A percentile compares a stretch with the other conserved stretches of the same genome.
These are phyloP conservation scores for Termitomyces heimii DNA, from an alignment of 768 basidiomycete species.

Conservation along the genomic window DNA sequence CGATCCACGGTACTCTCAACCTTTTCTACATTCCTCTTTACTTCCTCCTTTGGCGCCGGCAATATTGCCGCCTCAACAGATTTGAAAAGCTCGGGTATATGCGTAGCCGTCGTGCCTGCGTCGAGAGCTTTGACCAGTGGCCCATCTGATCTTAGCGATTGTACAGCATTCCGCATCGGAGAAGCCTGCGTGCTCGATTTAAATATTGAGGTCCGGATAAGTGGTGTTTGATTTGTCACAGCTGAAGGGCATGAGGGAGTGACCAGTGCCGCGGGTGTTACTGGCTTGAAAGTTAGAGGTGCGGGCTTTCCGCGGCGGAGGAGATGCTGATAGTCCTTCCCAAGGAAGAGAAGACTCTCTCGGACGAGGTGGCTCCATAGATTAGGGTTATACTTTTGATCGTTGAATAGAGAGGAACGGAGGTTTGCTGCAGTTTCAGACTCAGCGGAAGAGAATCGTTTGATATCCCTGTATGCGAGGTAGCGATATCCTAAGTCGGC, in stretches of 20 bases:
- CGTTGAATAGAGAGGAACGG: constrained; percentile 55
- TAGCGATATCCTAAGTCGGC: constrained; percentile 46
- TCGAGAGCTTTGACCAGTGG: constrained; percentile 47
- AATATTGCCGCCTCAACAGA: constrained; percentile 22
- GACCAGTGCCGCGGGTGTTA: constrained; percentile 5
- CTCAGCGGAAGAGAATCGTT: constrained; percentile 39
- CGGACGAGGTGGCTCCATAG: constrained; percentile 60
- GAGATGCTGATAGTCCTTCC: constrained; percentile 63
- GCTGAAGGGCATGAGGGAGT: constrained; percentile 20
- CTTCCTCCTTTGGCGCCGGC: constrained; percentile 14
- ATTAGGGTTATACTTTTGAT: constrained; percentile 59
- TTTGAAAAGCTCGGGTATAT: constrained; percentile 39
- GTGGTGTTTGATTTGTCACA: constrained; percentile 32
- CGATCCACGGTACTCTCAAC: not conserved
- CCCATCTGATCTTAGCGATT: constrained; percentile 57
- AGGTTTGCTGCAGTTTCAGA: constrained; percentile 33
- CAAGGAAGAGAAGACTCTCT: constrained; percentile 54
- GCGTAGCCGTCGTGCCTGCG: constrained; percentile 33
- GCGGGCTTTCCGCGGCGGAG: constrained; percentile 49
- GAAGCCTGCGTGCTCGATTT: constrained; percentile 33
- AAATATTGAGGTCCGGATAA: constrained; percentile 40
- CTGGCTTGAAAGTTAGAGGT: constrained; percentile 14
- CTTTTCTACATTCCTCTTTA: constrained; percentile 15
- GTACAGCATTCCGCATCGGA: constrained; percentile 46
- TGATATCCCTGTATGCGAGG: constrained; percentile 64